Percentiles rank a stretch among this genome's conserved stretches.
phyloP scores from a whole-genome alignment of 129 eudicot genomes.

The Glebionis coronaria region DNA sequence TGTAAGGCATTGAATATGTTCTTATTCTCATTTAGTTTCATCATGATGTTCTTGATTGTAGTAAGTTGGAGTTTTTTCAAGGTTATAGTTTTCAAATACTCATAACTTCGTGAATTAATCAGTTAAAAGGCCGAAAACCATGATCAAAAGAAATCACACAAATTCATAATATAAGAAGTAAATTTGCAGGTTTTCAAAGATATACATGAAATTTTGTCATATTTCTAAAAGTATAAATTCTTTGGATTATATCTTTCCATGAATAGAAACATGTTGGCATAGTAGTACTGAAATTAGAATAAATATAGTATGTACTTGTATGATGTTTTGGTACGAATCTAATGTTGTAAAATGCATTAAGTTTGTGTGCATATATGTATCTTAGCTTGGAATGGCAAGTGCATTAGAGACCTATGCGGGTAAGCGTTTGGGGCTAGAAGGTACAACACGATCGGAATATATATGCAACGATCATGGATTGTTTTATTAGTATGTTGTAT shows the following conservation, averaged over 20 bases:
- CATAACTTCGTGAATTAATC: background rate
- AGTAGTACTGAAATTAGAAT: background rate
- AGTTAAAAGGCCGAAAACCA: background rate
- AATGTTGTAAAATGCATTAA: no score
- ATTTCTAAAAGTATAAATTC: background rate
- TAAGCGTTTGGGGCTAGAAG: constrained; percentile 74
- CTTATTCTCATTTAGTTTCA: no score
- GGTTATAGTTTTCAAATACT: no score
- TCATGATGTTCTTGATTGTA: no score
- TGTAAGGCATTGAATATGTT: constrained; percentile 15
- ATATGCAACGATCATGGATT: constrained; percentile 77
- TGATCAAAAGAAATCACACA: background rate
- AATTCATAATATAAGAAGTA: no score
- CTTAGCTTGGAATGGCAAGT: constrained; percentile 79
- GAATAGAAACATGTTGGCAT: background rate
- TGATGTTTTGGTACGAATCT: background rate
- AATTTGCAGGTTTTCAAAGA: no score
- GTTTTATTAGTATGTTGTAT: constrained; percentile 51
- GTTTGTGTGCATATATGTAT: background rate
- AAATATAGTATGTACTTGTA: no score
- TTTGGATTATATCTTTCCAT: background rate
- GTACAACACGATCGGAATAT: constrained; percentile 65
- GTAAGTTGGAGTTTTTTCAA: no score
- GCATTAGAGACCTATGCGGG: constrained; percentile 90
- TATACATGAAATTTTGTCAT: background rate